Base-by-base conservation (phyloP, 495 filamentous ascomycete genomes). In the Haplographium delicatum region DNA sequence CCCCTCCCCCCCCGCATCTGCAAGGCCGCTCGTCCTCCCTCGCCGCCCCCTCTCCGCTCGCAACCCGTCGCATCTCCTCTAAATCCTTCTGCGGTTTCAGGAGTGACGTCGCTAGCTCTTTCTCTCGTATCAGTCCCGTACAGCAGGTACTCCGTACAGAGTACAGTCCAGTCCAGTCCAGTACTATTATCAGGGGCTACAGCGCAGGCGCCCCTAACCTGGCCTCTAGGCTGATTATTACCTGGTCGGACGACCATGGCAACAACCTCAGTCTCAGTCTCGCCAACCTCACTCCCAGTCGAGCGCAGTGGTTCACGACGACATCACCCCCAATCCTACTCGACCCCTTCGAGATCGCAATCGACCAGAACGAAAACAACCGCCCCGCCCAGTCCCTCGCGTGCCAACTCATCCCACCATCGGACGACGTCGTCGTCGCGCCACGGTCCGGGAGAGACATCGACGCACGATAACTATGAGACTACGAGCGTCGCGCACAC, bases 401-500 rank as follows among this genome's bases (percentile, higher is more conserved):
- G 57, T 18, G 54, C 62, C 38, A 40, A 54, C 24, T 66, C 66
- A 22, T 50, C 56, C 4, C 61, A 66, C 54, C 62, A 64, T 45
- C 63, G 64, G 13, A 56, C 53, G 13, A 6, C 22, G 3, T 11
- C 40, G n/a, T 64, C 66, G 16, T 62, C 63, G 35, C 63, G 65
- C 24, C 53, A 56, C 40, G 41, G 45, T 26, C 44, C 65, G 4
- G 66, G 67, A 51, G 68, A 72, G 26, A 51, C 63, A 26, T 50
- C 62, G n/a, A 63, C 67, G 3, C 60, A 66, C 39, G 53, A 62
- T 37, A 64, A 71, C 58, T 67, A 73, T 64, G 70, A 72, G 56
- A 69, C 65, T 39, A 59, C 65, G 28, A 65, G 64, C 56, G 57
- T 71, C 62, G 61, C 61, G 34, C 62, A 65, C 38, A 57, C 66